Base-by-base conservation (phyloP, 78 protist genomes). In the Neovahlkampfia damariscottae region DNA sequence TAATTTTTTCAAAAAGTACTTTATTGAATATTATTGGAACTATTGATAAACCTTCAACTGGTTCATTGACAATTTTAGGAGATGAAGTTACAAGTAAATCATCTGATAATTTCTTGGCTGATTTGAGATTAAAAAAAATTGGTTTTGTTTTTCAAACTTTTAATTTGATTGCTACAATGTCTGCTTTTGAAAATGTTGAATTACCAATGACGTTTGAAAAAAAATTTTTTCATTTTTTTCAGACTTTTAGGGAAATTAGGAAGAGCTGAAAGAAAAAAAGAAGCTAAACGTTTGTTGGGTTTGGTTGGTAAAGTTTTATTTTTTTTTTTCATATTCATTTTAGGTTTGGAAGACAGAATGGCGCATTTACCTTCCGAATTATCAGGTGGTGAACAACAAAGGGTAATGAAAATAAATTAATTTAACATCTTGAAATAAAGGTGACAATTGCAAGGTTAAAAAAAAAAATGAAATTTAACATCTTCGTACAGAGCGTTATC, bases 131-230 rank as follows among this genome's bases (percentile, higher is more conserved):
- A 70, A 40, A 62, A 32, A 80, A 80, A 5, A 89, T 92, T 32
- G 90, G 97, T 0, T 94, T 94, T 40, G 97, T 94, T 5, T 92
- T 94, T 67, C 97, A 94, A 72, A 94, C 94, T 0, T 94, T 94
- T 80, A 92, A 92, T 41, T 78, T 94, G 27, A 40, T 94, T 31
- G 92, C 97, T 4, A 92, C 95, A 9, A 82, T 94, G 89, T 67
- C 89, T 31, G 97, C 97, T 1, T 86, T 58, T 38, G 97, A 94
- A 71, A 92, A 94, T 69, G 95, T 92, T 2, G 96, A 89, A 58
- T 80, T 94, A 69, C 97, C 97, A 29, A 92, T 92, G 96, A 89
- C 86, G 1, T 58, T 94, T n/a, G n/a, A n/a, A n/a, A n/a, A n/a
- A n/a, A n/a, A n/a, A n/a, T n/a, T n/a, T n/a, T n/a, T n/a, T n/a